Evolutionary conservation across 2,329 filamentous ascomycete species (phyloP).

Genomic region (Pseudocercospora fijiensis): DNA sequence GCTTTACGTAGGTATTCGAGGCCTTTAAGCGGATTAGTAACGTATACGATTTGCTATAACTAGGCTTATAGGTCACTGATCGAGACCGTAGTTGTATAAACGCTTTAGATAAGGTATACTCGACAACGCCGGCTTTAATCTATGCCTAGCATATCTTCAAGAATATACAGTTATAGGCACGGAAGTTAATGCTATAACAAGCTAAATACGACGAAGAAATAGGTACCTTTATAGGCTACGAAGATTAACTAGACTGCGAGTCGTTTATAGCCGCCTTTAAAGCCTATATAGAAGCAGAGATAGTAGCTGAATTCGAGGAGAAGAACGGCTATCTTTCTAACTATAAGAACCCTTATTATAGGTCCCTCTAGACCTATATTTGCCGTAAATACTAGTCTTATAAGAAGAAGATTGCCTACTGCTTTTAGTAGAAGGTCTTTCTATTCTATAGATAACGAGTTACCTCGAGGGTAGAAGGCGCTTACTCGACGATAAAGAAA

Average conservation of each 20-base stretch:
- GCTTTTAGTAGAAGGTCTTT: background rate
- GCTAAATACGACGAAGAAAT: background rate
- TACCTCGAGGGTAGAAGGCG: background rate
- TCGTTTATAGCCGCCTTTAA: background rate
- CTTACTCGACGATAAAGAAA: background rate
- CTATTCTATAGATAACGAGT: background rate
- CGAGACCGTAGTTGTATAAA: background rate
- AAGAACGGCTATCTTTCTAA: background rate
- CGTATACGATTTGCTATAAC: background rate
- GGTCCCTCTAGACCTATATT: background rate
- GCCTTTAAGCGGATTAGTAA: background rate
- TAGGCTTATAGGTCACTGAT: background rate
- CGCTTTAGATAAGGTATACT: background rate
- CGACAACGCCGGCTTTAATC: background rate
- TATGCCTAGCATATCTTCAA: background rate
- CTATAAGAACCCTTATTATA: background rate
- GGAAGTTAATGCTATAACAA: background rate
- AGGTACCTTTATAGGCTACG: background rate
- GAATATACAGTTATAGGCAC: background rate
- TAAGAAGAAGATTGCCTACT: background rate
- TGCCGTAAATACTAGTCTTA: background rate
- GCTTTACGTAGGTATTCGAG: background rate
- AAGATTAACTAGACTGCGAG: background rate
- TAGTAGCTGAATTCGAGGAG: background rate
- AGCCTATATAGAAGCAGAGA: background rate